phyloP scores from a whole-genome alignment of 2,329 filamentous ascomycete species.

The Daldinia sp. region DNA sequence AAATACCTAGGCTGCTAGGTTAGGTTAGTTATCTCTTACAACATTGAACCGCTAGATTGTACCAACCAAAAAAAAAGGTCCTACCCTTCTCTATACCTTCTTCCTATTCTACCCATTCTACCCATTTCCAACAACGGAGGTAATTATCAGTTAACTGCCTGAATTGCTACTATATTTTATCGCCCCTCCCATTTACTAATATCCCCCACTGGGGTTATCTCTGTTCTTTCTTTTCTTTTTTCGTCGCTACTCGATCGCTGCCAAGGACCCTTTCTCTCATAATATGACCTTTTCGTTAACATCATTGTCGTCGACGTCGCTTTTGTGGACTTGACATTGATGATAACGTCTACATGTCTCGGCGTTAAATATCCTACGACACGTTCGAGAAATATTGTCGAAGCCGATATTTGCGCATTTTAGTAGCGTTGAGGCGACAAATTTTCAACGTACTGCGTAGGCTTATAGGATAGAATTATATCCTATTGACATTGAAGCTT shows the following conservation, averaged over 20 bases:
- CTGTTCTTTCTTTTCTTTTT: constrained; percentile 9
- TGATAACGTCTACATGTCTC: neutral
- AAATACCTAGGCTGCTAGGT: too few relatives aligned
- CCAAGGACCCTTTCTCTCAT: neutral
- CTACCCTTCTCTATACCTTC: too few relatives aligned
- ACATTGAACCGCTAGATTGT: too few relatives aligned
- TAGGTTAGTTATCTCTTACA: too few relatives aligned
- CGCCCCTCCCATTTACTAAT: constrained; percentile 30
- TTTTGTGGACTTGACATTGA: constrained; percentile 10
- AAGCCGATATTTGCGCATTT: constrained; percentile 1
- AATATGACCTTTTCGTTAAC: constrained; percentile 26
- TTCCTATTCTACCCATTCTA: too few relatives aligned
- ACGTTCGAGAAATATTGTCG: neutral
- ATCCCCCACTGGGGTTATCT: constrained; percentile 6
- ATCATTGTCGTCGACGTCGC: constrained; percentile 6
- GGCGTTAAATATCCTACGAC: neutral
- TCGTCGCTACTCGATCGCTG: too few relatives aligned
- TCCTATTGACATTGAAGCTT: constrained; percentile 1
- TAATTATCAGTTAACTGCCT: constrained; percentile 29
- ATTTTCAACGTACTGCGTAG: constrained; percentile 4
- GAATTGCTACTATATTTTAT: constrained; percentile 15
- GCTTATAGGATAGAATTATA: neutral
- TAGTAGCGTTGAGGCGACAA: constrained; percentile 1
- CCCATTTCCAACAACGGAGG: constrained; percentile 22
- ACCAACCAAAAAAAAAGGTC: too few relatives aligned